phyloP scores from a whole-genome alignment of 176 grass and related monocot genomes.

The Aechmea fasciata region DNA sequence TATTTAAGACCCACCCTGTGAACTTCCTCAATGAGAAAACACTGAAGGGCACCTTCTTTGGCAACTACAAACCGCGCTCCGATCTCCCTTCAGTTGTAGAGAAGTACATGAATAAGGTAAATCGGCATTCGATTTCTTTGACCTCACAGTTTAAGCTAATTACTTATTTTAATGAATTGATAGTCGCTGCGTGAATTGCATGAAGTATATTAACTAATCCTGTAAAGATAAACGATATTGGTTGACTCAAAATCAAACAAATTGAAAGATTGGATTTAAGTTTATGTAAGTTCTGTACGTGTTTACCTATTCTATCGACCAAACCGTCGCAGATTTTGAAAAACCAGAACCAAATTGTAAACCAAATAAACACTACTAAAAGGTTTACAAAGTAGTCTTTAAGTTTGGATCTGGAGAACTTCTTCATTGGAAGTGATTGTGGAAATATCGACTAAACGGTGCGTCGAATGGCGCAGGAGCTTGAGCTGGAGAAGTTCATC shows the following conservation, averaged over 20 bases:
- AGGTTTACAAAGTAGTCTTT: too few species aligned
- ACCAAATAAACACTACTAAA: too few species aligned
- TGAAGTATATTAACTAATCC: too few species aligned
- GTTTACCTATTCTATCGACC: not conserved
- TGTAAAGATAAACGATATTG: too few species aligned
- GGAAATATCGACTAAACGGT: not conserved
- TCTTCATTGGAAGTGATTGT: not conserved
- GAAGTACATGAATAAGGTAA: constrained; percentile 78
- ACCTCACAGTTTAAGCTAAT: too few species aligned
- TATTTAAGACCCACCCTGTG: constrained; percentile 68
- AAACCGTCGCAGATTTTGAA: too few species aligned
- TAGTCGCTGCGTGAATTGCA: too few species aligned
- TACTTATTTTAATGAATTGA: too few species aligned
- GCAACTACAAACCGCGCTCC: constrained; percentile 66
- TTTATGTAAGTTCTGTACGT: too few species aligned
- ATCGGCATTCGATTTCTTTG: too few species aligned
- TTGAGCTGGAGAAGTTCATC: constrained; percentile 96
- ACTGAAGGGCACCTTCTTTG: constrained; percentile 89
- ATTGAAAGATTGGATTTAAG: not conserved
- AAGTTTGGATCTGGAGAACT: not conserved
- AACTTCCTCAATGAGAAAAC: constrained; percentile 77
- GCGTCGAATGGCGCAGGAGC: constrained; percentile 27
- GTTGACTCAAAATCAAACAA: too few species aligned
- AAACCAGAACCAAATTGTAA: too few species aligned
- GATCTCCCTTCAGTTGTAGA: constrained; percentile 74